A percentile compares a stretch with the other conserved stretches of the same genome.
Conservation (phyloP, 495 filamentous ascomycete species). For the Neurospora sp. region DNA sequence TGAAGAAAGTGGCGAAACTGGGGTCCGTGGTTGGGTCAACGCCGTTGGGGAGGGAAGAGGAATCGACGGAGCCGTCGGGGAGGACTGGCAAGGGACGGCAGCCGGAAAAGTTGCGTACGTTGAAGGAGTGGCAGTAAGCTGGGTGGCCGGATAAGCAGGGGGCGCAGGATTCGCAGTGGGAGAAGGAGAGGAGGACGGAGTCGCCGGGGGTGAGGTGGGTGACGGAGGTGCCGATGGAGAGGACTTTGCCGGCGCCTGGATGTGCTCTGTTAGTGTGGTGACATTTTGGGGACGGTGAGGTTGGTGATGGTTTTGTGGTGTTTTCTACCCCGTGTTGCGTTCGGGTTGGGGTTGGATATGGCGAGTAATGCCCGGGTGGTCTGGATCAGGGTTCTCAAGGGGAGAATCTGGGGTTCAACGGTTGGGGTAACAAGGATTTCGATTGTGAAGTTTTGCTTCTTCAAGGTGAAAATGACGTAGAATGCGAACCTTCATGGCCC, state of each 20-base stretch:
- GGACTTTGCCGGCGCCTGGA: conserved; percentile 49
- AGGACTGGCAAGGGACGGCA: conserved; percentile 3
- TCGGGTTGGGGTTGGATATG: too few species aligned
- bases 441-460: too few species aligned
- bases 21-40: not conserved
- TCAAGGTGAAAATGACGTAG: not conserved
- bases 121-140: conserved; percentile 46
- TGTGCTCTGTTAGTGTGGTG: not conserved
- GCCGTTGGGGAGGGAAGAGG: not conserved
- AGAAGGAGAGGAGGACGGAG: conserved; percentile 41
- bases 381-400: not conserved
- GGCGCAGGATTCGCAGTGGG: conserved; percentile 30
- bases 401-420: not conserved
- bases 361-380: too few species aligned
- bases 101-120: conserved; percentile 29
- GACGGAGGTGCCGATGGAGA: conserved; percentile 44
- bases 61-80: not conserved
- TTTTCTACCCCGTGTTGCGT: too few species aligned
- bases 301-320: not conserved
- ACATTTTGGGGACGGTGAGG: not conserved
- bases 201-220: conserved; percentile 48
- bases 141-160: conserved; percentile 54
- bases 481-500: conserved; percentile 53
- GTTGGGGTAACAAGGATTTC: too few species aligned
- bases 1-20: too few species aligned